A percentile compares a stretch with the other conserved stretches of the same genome.
phyloP scores from a whole-genome alignment of 2,329 filamentous ascomycete genomes.

The Rhynchosporium graminicola region DNA sequence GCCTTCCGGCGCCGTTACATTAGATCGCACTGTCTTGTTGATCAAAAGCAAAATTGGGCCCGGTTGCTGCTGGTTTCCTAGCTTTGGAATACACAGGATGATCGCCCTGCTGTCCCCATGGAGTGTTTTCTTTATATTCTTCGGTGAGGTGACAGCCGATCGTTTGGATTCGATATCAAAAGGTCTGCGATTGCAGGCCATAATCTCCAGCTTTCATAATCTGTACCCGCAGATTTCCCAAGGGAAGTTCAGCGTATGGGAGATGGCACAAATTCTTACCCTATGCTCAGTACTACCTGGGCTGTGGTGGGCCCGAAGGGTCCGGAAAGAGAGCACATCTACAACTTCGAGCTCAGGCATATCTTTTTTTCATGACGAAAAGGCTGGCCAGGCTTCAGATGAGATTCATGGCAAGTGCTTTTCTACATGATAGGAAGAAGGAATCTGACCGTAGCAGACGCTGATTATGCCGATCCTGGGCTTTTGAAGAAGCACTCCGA shows the following conservation, averaged over 20 bases:
- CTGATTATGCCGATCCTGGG: constrained; percentile 61
- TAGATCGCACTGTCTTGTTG: not conserved
- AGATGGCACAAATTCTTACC: constrained; percentile 31
- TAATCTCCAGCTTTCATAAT: constrained; percentile 26
- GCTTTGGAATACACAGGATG: not conserved
- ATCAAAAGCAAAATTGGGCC: constrained; percentile 10
- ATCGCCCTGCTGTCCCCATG: constrained; percentile 19
- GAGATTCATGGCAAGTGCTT: constrained; percentile 31
- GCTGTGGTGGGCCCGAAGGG: constrained; percentile 32
- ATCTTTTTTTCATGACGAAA: constrained; percentile 4
- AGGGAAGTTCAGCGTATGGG: constrained; percentile 26
- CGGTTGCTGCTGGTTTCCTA: not conserved
- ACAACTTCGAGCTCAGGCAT: constrained; percentile 26
- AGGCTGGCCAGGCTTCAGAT: constrained; percentile 16
- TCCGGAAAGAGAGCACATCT: constrained; percentile 26
- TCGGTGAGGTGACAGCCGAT: constrained; percentile 12
- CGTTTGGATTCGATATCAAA: constrained; percentile 17
- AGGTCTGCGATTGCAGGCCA: constrained; percentile 21
- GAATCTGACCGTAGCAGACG: constrained; percentile 30
- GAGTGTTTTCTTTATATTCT: constrained; percentile 18
- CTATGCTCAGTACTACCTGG: constrained; percentile 33
- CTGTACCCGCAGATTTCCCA: constrained; percentile 27
- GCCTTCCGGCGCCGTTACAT: not conserved
- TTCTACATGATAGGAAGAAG: not conserved
- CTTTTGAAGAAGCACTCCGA: constrained; percentile 76